A percentile compares a stretch with the other conserved stretches of the same genome.
Conservation (phyloP, 768 basidiomycete species). For the Mrakia frigida region DNA sequence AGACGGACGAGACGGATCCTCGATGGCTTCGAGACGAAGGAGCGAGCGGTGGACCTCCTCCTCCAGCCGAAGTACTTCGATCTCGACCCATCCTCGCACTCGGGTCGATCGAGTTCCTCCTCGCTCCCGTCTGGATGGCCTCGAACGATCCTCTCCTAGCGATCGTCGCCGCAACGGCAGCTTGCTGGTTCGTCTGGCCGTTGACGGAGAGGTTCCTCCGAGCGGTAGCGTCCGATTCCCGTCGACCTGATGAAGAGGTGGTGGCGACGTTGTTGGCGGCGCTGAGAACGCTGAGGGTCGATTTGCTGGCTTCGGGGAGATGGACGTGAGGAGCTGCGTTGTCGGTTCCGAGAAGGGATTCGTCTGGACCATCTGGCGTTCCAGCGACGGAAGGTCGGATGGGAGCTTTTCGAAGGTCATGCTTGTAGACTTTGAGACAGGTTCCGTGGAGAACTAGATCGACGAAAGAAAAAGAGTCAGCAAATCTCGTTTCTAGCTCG, state of each 20-base stretch:
- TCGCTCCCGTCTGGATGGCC: not conserved
- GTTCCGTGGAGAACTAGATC: conserved; percentile 76
- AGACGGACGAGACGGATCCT: conserved; percentile 1
- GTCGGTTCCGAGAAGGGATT: conserved; percentile 10
- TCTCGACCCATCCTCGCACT: not conserved
- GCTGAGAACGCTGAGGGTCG: not conserved
- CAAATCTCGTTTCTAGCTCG: not conserved
- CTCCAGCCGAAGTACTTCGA: not conserved
- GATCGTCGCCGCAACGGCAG: conserved; percentile 3
- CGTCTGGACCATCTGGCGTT: conserved; percentile 5
- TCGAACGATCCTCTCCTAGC: not conserved
- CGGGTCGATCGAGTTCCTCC: not conserved
- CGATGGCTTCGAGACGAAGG: not conserved
- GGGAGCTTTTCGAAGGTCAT: conserved; percentile 42
- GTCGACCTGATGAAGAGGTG: not conserved
- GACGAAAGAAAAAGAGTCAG: not conserved
- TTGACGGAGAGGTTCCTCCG: no score
- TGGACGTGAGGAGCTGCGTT: conserved; percentile 31
- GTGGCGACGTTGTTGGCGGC: not conserved
- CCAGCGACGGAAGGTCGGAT: not conserved
- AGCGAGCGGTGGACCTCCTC: not conserved
- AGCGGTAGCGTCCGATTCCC: conserved; percentile 20
- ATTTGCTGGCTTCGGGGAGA: conserved; percentile 27
- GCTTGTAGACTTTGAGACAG: conserved; percentile 60
- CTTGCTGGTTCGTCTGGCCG: not conserved